Evolutionary conservation across 768 basidiomycete species (phyloP).

Genomic region (Arthromyces matolae): DNA sequence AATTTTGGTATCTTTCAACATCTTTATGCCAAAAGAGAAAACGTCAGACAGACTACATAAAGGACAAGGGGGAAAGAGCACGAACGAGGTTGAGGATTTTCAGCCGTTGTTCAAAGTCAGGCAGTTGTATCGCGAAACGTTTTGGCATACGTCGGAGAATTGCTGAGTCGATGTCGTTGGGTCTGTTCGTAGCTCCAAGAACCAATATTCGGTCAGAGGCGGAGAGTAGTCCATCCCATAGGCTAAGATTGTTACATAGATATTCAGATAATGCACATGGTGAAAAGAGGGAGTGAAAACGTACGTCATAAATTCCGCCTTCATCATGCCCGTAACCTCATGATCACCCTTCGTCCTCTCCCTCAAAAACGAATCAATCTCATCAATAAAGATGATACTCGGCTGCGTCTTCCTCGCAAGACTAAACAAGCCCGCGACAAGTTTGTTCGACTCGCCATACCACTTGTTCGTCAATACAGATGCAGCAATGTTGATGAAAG

Average conservation of each 20-base stretch:
- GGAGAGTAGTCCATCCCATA: constrained; percentile 94
- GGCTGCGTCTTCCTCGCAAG: constrained; percentile 93
- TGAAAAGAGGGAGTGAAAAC: constrained; percentile 20
- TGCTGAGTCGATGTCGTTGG: constrained; percentile 85
- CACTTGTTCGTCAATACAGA: constrained; percentile 47
- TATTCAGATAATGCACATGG: not conserved
- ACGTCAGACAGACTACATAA: not conserved
- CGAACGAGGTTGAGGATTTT: constrained; percentile 81
- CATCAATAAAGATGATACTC: constrained; percentile 97
- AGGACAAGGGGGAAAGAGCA: constrained; percentile 1
- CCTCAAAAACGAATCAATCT: constrained; percentile 93
- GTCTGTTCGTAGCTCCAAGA: constrained; percentile 93
- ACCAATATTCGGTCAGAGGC: constrained; percentile 80
- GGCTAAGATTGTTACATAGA: constrained; percentile 35
- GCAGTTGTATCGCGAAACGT: constrained; percentile 83
- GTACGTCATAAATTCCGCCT: constrained; percentile 92
- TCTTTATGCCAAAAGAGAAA: constrained; percentile 59
- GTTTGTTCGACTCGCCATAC: constrained; percentile 72
- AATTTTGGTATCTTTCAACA: constrained; percentile 77
- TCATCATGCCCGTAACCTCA: constrained; percentile 98
- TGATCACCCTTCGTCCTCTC: constrained; percentile 88
- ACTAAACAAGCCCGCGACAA: constrained; percentile 91
- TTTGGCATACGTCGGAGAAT: constrained; percentile 98
- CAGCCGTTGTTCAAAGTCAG: constrained; percentile 70
- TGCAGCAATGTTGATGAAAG: constrained; percentile 72